Percentiles rank a stretch among this genome's conserved stretches.
Evolutionary conservation across 257 asterid genomes (phyloP).

Genomic region (Scutellaria minor): DNA sequence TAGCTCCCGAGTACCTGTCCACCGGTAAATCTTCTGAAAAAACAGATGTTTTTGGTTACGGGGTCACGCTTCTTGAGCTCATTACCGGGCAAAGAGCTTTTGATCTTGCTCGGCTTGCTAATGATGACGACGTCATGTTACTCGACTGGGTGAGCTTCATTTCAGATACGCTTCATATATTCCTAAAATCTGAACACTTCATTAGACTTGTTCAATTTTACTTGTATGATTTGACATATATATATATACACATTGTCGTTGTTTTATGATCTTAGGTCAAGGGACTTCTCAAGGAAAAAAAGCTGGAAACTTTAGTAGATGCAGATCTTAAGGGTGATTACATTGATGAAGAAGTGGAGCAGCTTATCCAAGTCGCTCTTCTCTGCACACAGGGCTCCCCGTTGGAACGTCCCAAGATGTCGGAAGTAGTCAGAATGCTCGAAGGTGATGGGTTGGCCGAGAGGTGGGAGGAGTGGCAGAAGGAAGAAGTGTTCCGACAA

Average conservation of each 20-base stretch:
- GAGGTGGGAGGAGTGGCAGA: slow-evolving; percentile 98
- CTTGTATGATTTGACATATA: no score
- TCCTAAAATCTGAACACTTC: background rate
- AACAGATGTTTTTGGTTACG: slow-evolving; percentile 91
- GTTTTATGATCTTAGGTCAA: slow-evolving; percentile 59
- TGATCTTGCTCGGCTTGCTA: slow-evolving; percentile 92
- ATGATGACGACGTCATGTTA: slow-evolving; percentile 88
- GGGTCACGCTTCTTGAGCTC: slow-evolving; percentile 97
- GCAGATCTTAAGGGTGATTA: slow-evolving; percentile 72
- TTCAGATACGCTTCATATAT: background rate
- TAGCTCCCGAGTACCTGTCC: slow-evolving; percentile 85
- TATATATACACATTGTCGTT: background rate
- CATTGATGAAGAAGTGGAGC: slow-evolving; percentile 80
- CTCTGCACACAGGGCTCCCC: slow-evolving; percentile 83
- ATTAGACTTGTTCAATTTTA: background rate
- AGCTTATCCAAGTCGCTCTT: slow-evolving; percentile 85
- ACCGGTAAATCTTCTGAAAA: slow-evolving; percentile 90
- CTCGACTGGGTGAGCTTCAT: slow-evolving; percentile 83
- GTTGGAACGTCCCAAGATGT: slow-evolving; percentile 89
- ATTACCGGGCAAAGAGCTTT: slow-evolving; percentile 91
- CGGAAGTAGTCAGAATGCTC: slow-evolving; percentile 88
- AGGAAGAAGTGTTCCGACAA: slow-evolving; percentile 80
- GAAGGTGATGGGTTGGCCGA: slow-evolving; percentile 96
- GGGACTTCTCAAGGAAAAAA: slow-evolving; percentile 81
- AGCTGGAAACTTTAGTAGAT: slow-evolving; percentile 74